Base-by-base conservation (phyloP, 2,329 filamentous ascomycete species). In the Pseudogymnoascus sp. region DNA sequence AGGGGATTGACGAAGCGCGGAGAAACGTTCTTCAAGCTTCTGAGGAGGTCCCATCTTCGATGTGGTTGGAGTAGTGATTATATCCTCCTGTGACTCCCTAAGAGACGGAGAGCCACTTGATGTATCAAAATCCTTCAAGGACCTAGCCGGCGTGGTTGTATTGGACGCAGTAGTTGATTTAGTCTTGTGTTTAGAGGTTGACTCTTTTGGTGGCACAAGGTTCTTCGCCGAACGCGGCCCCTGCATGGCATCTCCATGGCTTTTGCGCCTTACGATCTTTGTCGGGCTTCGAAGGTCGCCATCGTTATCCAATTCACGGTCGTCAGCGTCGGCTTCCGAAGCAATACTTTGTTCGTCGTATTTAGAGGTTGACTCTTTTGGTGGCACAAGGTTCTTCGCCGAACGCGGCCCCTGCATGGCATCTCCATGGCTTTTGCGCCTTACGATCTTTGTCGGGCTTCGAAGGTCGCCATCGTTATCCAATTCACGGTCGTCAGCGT, bases 341-440 rank as follows among this genome's bases (percentile, higher is more conserved):
- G 74, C 73, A 4, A 73, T 73, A 61, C n/a, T n/a, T n/a, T n/a
- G n/a, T n/a, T n/a, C n/a, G n/a, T n/a, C n/a, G 1, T 51, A 33
- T 25, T 66, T 31, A 3, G 63, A 35, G 31, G 63, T 69, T 58
- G 61, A 17, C n/a, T 38, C 69, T 33, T 33, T 66, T n/a, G 64
- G 63, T 48, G 66, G 68, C 62, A 63, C 60, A 10, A 61, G 61
- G 29, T 69, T 75, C 64, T 69, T 74, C 38, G 72, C 68, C 36
- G 71, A 69, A 35, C 67, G 67, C 63, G 68, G 68, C 1, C 68
- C 68, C 61, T 71, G 64, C 7, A 76, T 68, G 9, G 71, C 70
- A 65, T 80, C 77, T 1, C 76, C 75, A 61, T 78, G 74, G 63
- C 78, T 81, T 65, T 71, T 74, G 10, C 78, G 71, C 33, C 77